Conservation (phyloP, 1,284 basidiomycete genomes). For the Fomitopsis palustris region DNA sequence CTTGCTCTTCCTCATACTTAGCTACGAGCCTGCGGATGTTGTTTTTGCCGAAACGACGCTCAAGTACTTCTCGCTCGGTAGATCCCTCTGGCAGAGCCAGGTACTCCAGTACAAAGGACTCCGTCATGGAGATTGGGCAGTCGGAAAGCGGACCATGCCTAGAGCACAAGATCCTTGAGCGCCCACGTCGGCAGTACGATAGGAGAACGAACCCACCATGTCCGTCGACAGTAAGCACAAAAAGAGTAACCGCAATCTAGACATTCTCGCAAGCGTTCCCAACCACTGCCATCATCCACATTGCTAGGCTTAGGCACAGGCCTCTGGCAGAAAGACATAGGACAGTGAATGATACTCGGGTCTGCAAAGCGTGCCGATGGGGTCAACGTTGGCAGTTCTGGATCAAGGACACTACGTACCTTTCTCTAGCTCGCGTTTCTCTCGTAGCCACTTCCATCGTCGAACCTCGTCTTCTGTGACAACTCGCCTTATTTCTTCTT, state of each 20-base stretch:
- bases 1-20: constrained; percentile 61
- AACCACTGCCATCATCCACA: constrained; percentile 53
- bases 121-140: constrained; percentile 62
- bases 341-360: constrained; percentile 73
- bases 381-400: background rate
- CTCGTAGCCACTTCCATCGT: constrained; percentile 71
- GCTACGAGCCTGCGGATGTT: constrained; percentile 55
- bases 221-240: constrained; percentile 70
- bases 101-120: constrained; percentile 61
- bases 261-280: constrained; percentile 69
- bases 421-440: constrained; percentile 66
- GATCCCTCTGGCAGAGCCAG: constrained; percentile 50
- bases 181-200: background rate
- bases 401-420: constrained; percentile 36
- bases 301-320: constrained; percentile 53
- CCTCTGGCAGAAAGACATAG: constrained; percentile 67
- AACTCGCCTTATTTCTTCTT: constrained; percentile 70
- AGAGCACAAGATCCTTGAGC: constrained; percentile 3
- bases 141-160: constrained; percentile 74
- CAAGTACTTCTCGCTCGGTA: constrained; percentile 43
- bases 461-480: constrained; percentile 56
- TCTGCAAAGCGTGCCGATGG: constrained; percentile 48
- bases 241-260: constrained; percentile 64
- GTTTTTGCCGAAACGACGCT: constrained; percentile 57
- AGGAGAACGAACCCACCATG: constrained; percentile 47